These are phyloP conservation scores for Firmiana major DNA, from an alignment of 345 rosid species.

Conservation along the genomic window DNA sequence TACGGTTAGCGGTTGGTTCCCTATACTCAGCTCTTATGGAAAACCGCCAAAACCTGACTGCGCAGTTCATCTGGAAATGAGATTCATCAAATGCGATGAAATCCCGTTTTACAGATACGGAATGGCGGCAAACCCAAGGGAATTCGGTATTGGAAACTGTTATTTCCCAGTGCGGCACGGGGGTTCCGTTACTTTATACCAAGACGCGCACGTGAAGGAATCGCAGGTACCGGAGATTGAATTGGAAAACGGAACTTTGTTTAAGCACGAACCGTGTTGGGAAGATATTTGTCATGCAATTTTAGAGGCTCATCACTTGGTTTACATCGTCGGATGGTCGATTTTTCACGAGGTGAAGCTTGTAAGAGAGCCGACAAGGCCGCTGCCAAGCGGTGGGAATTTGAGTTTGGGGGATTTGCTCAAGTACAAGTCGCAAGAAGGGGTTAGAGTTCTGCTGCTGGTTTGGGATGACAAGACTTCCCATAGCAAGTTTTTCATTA, in stretches of 20 bases:
- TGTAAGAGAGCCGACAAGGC: constrained; percentile 57
- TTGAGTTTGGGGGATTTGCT: constrained; percentile 68
- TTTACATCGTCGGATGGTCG: constrained; percentile 85
- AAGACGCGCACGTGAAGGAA: constrained; percentile 73
- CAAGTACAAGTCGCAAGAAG: constrained; percentile 83
- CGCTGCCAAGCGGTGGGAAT: constrained; percentile 58
- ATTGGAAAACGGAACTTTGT: constrained; percentile 51
- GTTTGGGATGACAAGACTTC: constrained; percentile 98
- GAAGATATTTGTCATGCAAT: constrained; percentile 88
- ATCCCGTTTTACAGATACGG: constrained; percentile 41
- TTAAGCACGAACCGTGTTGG: constrained; percentile 64
- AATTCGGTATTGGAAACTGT: constrained; percentile 41
- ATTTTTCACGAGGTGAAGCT: constrained; percentile 66
- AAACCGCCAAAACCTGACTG: constrained; percentile 67
- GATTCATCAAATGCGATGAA: constrained; percentile 44
- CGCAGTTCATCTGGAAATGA: constrained; percentile 59
- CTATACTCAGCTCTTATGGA: constrained; percentile 44
- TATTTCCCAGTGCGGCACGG: constrained; percentile 72
- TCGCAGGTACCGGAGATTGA: constrained; percentile 44
- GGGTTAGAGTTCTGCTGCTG: constrained; percentile 71
- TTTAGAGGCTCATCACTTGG: constrained; percentile 80
- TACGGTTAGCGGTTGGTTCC: constrained; percentile 59
- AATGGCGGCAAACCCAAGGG: constrained; percentile 29
- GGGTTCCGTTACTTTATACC: constrained; percentile 61
- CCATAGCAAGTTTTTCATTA: constrained; percentile 61